Base-by-base conservation (phyloP, 495 filamentous ascomycete genomes). In the Aspergillus ostianus region DNA sequence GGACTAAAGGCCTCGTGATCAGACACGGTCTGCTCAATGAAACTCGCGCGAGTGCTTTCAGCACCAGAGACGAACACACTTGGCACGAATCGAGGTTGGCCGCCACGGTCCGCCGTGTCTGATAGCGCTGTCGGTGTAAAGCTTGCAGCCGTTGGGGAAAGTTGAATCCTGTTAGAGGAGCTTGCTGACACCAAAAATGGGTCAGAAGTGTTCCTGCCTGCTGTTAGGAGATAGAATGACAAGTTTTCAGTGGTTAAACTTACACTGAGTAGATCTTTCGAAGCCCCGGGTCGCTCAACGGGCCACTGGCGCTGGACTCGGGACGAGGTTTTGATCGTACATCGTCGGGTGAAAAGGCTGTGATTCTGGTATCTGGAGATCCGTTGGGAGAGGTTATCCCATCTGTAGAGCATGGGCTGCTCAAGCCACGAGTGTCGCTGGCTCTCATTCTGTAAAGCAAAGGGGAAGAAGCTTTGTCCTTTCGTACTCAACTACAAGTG, bases 301-400 rank as follows among this genome's bases (percentile, higher is more conserved):
- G 49, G 20, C 51, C 48, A 53, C 57, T 27, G 20, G 61, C 53
- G 45, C 57, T 60, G 8, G 64, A 55, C 17, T 64, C 57, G 48
- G 65, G 53, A 13, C 58, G 60, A 47, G 58, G 49, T 54, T 64
- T 69, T 21, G 63, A 60, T 19, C 65, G 54, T 8, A 65, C 67
- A 47, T 87, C 84, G 17, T 86, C 84, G 0, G 85, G 84, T n/a
- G 85, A 87, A 68, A 88, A 87, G 44, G 77, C 71, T 13, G 85
- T 87, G 29, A 86, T 59, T 51, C 80, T 79, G 23, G 85, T 88
- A 55, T 87, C 84, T 0, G 87, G 86, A 44, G 87, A 88, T 23
- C 77, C 81, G 57, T 84, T 80, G 69, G 74, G 78, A 23, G 86
- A 86, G 51, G 79, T 80, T 27, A 65, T 72, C 47, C 70, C 80